Conservation (phyloP, 2,329 filamentous ascomycete species). For the Fusarium mexicanum region DNA sequence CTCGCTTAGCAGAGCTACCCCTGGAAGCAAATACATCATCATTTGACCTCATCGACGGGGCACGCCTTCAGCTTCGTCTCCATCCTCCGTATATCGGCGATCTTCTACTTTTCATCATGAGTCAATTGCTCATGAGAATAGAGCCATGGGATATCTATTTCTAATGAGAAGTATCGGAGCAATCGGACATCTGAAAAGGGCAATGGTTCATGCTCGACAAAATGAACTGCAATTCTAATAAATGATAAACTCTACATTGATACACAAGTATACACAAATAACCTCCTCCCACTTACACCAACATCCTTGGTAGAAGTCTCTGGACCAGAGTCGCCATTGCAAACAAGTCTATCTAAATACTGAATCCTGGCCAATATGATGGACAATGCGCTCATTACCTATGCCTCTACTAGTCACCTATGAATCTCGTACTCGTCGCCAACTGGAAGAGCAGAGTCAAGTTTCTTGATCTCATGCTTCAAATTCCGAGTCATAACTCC, state of each 20-base stretch:
- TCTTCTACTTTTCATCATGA: not conserved
- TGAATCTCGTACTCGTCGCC: not conserved
- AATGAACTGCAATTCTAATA: not conserved
- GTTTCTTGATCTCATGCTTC: slow-evolving; percentile 7
- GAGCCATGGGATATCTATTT: not conserved
- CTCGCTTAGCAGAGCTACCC: slow-evolving; percentile 27
- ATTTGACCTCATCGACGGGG: slow-evolving; percentile 22
- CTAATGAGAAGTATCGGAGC: not conserved
- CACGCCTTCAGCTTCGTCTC: not conserved
- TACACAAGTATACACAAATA: not conserved
- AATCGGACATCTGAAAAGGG: not conserved
- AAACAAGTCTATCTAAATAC: not conserved
- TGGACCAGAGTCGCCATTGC: not conserved
- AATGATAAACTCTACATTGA: not conserved
- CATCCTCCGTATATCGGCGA: not conserved
- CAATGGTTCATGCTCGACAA: not conserved
- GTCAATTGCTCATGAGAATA: slow-evolving; percentile 12
- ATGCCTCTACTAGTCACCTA: not conserved
- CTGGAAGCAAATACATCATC: slow-evolving; percentile 17
- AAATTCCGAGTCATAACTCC: slow-evolving; percentile 1
- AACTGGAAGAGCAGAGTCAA: not conserved
- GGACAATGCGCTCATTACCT: not conserved
- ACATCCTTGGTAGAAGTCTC: not conserved
- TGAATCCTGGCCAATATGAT: not conserved
- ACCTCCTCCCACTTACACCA: not conserved